Evolutionary conservation across 164 flowering plant genomes (phyloP).

Genomic region (Sedum album): DNA sequence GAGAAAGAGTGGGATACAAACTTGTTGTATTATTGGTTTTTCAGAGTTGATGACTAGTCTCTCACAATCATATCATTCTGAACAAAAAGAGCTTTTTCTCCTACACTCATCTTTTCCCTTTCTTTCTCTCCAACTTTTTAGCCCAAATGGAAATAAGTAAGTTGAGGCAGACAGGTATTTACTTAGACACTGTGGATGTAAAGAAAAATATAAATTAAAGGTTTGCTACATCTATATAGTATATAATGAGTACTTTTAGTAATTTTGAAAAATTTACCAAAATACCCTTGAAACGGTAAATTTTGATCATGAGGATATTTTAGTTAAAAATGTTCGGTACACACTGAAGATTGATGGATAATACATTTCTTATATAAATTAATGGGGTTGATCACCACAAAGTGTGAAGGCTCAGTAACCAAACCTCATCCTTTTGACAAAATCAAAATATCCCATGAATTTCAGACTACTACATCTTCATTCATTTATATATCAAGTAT

Average conservation of each 20-base stretch:
- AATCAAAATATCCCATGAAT: not conserved
- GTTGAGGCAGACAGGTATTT: not conserved
- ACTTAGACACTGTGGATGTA: too few species aligned
- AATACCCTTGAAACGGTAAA: too few species aligned
- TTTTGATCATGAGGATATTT: too few species aligned
- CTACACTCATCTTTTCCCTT: conserved; percentile 35
- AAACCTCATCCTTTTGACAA: not conserved
- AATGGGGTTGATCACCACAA: not conserved
- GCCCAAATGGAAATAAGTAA: not conserved
- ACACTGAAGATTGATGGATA: too few species aligned
- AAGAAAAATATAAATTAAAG: too few species aligned
- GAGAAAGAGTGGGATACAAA: conserved; percentile 10
- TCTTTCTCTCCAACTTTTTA: conserved; percentile 13
- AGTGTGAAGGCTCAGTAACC: not conserved
- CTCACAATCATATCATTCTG: conserved; percentile 53
- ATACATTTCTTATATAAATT: too few species aligned
- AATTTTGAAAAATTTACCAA: too few species aligned
- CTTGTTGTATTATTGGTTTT: conserved; percentile 30
- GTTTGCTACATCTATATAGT: too few species aligned
- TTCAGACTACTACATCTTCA: too few species aligned
- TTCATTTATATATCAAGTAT: not conserved
- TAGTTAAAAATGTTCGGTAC: too few species aligned
- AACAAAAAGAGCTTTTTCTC: conserved; percentile 63
- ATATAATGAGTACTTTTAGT: too few species aligned
- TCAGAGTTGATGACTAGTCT: conserved; percentile 36